Conservation (phyloP, 441 rosid genomes). For the Pelargonium citronellum region DNA sequence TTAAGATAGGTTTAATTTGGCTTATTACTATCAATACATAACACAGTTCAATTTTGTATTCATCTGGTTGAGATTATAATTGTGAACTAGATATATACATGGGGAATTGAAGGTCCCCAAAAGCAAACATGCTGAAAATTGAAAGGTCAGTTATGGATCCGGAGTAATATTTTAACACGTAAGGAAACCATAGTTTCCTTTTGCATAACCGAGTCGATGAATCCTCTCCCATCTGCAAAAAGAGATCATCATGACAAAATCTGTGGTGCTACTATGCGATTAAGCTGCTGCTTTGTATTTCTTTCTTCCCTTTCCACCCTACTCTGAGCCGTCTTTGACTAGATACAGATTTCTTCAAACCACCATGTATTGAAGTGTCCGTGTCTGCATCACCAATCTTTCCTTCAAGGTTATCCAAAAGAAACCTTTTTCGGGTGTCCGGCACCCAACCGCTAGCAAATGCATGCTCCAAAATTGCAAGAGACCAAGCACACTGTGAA, state of each 20-base stretch:
- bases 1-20: no score
- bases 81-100: no score
- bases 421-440: constrained; percentile 23
- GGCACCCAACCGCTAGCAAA: constrained; percentile 31
- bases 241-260: constrained; percentile 21
- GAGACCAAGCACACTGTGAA: constrained; percentile 36
- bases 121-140: no score
- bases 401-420: constrained; percentile 23
- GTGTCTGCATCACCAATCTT: constrained; percentile 30
- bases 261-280: constrained; percentile 20
- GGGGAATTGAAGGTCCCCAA: no score
- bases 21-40: no score
- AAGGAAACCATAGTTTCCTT: constrained; percentile 24
- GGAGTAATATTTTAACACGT: no score
- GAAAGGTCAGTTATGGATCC: no score
- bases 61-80: no score
- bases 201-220: constrained; percentile 14
- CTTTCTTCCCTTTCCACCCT: constrained; percentile 19
- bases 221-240: constrained; percentile 24
- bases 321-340: constrained; percentile 26
- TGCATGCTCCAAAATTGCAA: constrained; percentile 38
- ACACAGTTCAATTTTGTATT: no score
- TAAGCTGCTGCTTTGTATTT: constrained; percentile 6
- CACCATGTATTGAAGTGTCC: constrained; percentile 34
- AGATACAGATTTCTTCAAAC: constrained; percentile 29